Percentiles rank a stretch among this genome's conserved stretches.
These are phyloP conservation scores for Fusarium cyanostomum DNA, from an alignment of 2,329 filamentous ascomycete genomes.

Conservation along the genomic window DNA sequence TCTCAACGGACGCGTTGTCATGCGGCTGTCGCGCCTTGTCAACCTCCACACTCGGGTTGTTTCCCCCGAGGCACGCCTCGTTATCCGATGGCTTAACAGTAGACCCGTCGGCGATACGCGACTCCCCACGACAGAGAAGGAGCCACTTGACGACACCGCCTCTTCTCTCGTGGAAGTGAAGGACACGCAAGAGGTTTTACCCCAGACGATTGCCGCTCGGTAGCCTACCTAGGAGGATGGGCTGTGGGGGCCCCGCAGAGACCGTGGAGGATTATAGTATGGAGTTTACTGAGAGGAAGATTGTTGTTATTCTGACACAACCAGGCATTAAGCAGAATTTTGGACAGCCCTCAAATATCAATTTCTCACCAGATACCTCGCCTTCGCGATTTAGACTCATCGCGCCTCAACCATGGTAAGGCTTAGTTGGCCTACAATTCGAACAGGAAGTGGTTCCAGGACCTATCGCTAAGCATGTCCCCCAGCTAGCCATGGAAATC, in stretches of 20 bases:
- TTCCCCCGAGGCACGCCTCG: conserved; percentile 2
- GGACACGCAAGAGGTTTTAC: neutral
- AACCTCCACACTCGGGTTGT: conserved; percentile 3
- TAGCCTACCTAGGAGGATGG: neutral
- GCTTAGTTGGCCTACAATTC: conserved; percentile 7
- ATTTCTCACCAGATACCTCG: conserved; percentile 22
- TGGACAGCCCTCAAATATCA: conserved; percentile 14
- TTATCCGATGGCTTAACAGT: conserved; percentile 19
- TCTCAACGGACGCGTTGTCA: conserved; percentile 2
- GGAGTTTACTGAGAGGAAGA: no score
- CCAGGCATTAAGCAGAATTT: no score
- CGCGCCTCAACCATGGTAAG: neutral
- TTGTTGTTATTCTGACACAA: no score
- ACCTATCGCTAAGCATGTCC: neutral
- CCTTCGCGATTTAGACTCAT: conserved; percentile 29
- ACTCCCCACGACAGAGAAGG: neutral
- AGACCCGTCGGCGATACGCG: conserved; percentile 23
- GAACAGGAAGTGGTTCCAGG: neutral
- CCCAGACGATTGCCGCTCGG: neutral
- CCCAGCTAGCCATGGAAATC: conserved; percentile 2
- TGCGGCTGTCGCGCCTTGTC: conserved; percentile 21
- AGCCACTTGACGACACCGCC: conserved; percentile 23
- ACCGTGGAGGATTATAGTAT: no score
- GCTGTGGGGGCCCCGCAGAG: no score
- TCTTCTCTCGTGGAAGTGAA: conserved; percentile 47